Conservation (phyloP, 1,139 yeast genomes). For the Zygotorulaspora mrakii region DNA sequence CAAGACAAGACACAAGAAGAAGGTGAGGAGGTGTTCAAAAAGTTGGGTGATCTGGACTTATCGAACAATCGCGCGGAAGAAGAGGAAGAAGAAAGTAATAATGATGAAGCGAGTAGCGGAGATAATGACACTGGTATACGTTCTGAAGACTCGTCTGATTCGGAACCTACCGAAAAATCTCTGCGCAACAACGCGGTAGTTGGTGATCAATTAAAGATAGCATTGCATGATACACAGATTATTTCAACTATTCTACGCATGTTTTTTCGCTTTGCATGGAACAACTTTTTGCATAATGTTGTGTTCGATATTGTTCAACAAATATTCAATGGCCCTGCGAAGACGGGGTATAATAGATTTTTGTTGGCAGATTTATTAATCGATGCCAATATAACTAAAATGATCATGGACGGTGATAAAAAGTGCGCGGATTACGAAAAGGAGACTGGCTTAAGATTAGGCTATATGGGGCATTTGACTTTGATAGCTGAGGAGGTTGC, state of each 20-base stretch:
- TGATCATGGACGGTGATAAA: constrained; percentile 79
- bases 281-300: constrained; percentile 92
- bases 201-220: constrained; percentile 85
- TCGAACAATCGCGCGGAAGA: constrained; percentile 10
- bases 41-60: constrained; percentile 20
- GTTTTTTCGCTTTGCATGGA: constrained; percentile 97
- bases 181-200: constrained; percentile 65
- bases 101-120: constrained; percentile 11
- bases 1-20: constrained; percentile 13
- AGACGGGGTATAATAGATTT: constrained; percentile 79
- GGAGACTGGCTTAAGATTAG: constrained; percentile 61
- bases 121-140: constrained; percentile 18
- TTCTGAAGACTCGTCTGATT: constrained; percentile 28
- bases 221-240: constrained; percentile 77
- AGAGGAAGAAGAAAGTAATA: constrained; percentile 11
- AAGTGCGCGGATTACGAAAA: constrained; percentile 68
- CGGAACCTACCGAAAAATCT: constrained; percentile 27
- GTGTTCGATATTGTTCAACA: constrained; percentile 98
- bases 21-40: constrained; percentile 14
- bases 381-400: constrained; percentile 73
- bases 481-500: constrained; percentile 96
- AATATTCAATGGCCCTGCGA: constrained; percentile 89
- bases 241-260: constrained; percentile 72
- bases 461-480: constrained; percentile 97
- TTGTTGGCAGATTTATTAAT: constrained; percentile 82